Percentiles rank a stretch among this genome's conserved stretches.
These are phyloP conservation scores for Scheffersomyces segobiensis DNA, from an alignment of 1,139 yeast genomes.

Conservation along the genomic window DNA sequence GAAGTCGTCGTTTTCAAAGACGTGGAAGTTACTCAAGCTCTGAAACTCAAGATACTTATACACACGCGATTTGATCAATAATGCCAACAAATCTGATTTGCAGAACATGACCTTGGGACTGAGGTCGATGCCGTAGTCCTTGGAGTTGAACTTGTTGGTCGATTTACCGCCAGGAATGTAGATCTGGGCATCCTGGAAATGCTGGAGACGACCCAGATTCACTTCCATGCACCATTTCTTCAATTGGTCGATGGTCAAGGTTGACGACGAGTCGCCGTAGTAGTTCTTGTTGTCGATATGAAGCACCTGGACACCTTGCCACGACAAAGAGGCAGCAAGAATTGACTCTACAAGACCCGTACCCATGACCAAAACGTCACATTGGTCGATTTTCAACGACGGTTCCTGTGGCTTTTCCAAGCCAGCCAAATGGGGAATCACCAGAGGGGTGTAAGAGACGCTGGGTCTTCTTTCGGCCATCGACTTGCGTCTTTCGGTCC, in stretches of 20 bases:
- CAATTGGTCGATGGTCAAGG: conserved; percentile 82
- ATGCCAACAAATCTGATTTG: conserved; percentile 75
- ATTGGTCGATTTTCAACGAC: conserved; percentile 55
- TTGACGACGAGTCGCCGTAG: conserved; percentile 87
- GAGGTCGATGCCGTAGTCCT: conserved; percentile 83
- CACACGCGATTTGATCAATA: conserved; percentile 80
- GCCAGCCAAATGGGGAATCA: conserved; percentile 81
- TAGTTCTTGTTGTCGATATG: conserved; percentile 82
- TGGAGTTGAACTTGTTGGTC: conserved; percentile 53
- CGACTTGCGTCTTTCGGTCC: conserved; percentile 58
- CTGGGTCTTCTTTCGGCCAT: conserved; percentile 78
- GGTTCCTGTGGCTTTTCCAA: conserved; percentile 63
- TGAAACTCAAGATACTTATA: conserved; percentile 91
- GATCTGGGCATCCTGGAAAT: conserved; percentile 60
- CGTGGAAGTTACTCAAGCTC: conserved; percentile 84
- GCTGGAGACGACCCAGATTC: conserved; percentile 45
- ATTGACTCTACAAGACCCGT: conserved; percentile 90
- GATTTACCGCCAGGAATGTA: conserved; percentile 64
- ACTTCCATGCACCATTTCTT: conserved; percentile 79
- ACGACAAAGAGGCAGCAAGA: conserved; percentile 89
- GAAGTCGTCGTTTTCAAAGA: conserved; percentile 86
- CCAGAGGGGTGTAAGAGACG: conserved; percentile 45
- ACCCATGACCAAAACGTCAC: conserved; percentile 88
- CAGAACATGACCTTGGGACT: conserved; percentile 91
- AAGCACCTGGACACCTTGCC: conserved; percentile 92